A percentile compares a stretch with the other conserved stretches of the same genome.
Conservation (phyloP, 352 stramenopile genomes). For the Phytopythium helicoides region DNA sequence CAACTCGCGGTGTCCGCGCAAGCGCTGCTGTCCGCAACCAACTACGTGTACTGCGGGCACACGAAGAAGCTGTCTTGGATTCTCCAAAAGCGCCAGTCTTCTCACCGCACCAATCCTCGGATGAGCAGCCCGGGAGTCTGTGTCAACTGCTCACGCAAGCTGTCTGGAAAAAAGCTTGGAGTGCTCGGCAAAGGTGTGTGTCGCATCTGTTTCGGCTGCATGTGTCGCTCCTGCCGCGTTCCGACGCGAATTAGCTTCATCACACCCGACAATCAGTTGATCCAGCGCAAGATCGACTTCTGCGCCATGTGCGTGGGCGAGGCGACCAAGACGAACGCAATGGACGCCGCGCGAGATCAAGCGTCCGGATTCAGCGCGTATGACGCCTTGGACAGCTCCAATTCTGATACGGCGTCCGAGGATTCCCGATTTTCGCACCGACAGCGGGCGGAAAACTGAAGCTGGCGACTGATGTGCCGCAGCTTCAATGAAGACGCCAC, state of each 20-base stretch:
- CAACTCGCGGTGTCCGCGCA: slow-evolving; percentile 21
- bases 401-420: slow-evolving; percentile 16
- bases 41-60: slow-evolving; percentile 34
- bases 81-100: slow-evolving; percentile 17
- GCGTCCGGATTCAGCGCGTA: background rate
- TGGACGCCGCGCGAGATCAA: slow-evolving; percentile 6
- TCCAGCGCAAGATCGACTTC: slow-evolving; percentile 16
- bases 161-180: slow-evolving; percentile 11
- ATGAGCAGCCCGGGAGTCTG: slow-evolving; percentile 17
- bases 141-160: slow-evolving; percentile 20
- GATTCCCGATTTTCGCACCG: background rate
- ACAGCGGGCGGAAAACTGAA: no score
- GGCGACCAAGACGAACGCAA: slow-evolving; percentile 13
- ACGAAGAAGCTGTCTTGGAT: slow-evolving; percentile 38
- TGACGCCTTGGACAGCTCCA: slow-evolving; percentile 12
- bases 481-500: no score
- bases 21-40: slow-evolving; percentile 18
- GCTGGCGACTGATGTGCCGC: no score
- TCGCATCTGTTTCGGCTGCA: background rate
- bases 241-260: slow-evolving; percentile 8
- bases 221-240: slow-evolving; percentile 5
- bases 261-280: slow-evolving; percentile 7
- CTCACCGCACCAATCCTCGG: slow-evolving; percentile 13
- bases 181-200: slow-evolving; percentile 11
- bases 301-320: slow-evolving; percentile 21